Conservation (phyloP, 2,329 filamentous ascomycete genomes). For the Aspergillus neotritici region DNA sequence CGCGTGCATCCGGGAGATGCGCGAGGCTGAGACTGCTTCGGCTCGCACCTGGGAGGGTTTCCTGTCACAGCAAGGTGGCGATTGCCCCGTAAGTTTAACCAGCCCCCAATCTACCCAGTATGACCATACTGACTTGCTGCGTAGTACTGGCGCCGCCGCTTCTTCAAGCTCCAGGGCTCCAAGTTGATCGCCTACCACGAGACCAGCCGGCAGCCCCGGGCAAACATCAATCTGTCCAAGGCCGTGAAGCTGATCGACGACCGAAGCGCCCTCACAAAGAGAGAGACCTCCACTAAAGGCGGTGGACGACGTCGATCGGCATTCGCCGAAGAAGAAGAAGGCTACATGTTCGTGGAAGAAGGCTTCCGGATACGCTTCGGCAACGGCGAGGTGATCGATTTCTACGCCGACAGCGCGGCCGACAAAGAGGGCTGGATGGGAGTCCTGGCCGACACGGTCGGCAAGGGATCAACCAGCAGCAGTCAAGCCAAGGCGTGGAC, state of each 20-base stretch:
- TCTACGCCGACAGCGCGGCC: constrained; percentile 82
- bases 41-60: constrained; percentile 78
- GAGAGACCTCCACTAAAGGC: constrained; percentile 69
- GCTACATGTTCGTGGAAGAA: constrained; percentile 99
- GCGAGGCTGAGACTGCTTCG: constrained; percentile 76
- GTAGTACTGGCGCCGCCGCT: constrained; percentile 94
- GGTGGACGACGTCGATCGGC: constrained; percentile 84
- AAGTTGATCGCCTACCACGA: constrained; percentile 96
- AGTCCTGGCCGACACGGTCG: constrained; percentile 67
- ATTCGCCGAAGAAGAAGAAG: constrained; percentile 96
- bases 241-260: constrained; percentile 92
- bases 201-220: constrained; percentile 86
- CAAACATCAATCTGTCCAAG: constrained; percentile 93
- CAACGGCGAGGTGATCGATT: constrained; percentile 97
- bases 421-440: constrained; percentile 96
- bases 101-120: not conserved
- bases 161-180: constrained; percentile 87
- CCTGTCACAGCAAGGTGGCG: constrained; percentile 92
- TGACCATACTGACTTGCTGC: constrained; percentile 18
- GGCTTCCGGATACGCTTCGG: constrained; percentile 98
- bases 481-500: constrained; percentile 55
- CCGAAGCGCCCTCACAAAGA: constrained; percentile 73
- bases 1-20: constrained; percentile 86
- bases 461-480: constrained; percentile 46
- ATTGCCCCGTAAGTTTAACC: constrained; percentile 75